Evolutionary conservation across 2,329 filamentous ascomycete species (phyloP).

Genomic region (Pseudogymnoascus verrucosus): DNA sequence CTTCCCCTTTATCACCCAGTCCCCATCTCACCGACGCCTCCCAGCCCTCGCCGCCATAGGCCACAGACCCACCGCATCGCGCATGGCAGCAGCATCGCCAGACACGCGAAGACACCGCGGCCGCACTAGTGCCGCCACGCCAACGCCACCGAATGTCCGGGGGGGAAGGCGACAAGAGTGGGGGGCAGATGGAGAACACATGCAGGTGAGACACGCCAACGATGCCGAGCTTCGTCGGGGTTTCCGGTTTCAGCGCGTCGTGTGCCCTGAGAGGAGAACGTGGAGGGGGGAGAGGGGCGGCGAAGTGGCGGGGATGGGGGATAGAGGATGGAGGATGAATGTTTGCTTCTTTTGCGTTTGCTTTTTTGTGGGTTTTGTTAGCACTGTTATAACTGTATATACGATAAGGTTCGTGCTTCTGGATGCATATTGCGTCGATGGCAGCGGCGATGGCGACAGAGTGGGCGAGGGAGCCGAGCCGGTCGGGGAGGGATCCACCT

Average conservation of each 20-base stretch:
- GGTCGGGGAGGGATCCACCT: neutral
- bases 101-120: neutral
- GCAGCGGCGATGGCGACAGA: neutral
- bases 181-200: conserved; percentile 1
- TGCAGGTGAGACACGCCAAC: neutral
- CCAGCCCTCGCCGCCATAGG: neutral
- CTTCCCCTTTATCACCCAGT: neutral
- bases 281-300: neutral
- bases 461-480: neutral
- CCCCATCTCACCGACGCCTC: neutral
- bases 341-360: neutral
- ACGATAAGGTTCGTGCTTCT: conserved; percentile 5
- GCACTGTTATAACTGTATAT: neutral
- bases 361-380: conserved; percentile 1
- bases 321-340: neutral
- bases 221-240: neutral
- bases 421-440: conserved; percentile 4
- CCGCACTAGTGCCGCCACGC: neutral
- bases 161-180: neutral
- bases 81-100: neutral
- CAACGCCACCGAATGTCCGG: neutral
- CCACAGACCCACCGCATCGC: neutral
- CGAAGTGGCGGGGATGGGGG: neutral
- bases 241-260: neutral
- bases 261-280: neutral